Evolutionary conservation across 2,329 filamentous ascomycete genomes (phyloP), one percentile per base, ranked within the genome.

Genomic region (Penicillium sp.): DNA sequence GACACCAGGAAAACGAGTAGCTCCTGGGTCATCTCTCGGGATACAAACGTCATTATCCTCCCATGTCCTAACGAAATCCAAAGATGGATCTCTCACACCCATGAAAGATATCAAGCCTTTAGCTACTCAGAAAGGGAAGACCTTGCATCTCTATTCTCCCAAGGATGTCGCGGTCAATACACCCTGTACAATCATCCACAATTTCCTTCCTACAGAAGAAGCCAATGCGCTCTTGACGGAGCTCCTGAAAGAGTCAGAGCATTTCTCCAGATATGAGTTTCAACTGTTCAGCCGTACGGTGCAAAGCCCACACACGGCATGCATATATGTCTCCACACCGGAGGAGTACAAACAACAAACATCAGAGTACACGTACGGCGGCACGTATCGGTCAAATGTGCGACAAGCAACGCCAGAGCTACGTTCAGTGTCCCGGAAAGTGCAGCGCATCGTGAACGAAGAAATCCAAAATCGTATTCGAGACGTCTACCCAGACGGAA

Each of bases 271-370:
- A 61, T 84, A 85, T 24, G 87, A 85, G 0, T 96, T 97, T 69
- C 90, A 95, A 69, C 77, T 98, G 1, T 97, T 97, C 71, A 92
- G 96, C 55, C 89, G 88, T 59, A 86, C 93, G 0, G 93, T 97
- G 4, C 83, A 88, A 37, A 93, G 89, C 59, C 91, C 92, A 0
- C 93, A 97, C 71, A 93, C 91, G 0, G 86, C 87, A 21, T 86
- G 86, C 63, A 90, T 97, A 71, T 97, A 91, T 64, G 90, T 96
- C 3, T 88, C 91, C 54, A 89, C 84, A 48, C 79, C 85, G 21
- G 85, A 88, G 41, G 90, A 96, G 63, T 80, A 87, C 22, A 77
- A 82, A 55, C 79, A 80, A 33, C 91, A 96, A 68, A 90, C 87
- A 68, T 86, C 84, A 0, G 89, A 93, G 53, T 97, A 96, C 70